Base-by-base conservation (phyloP, 2,329 filamentous ascomycete species). In the Shiraia sp. region DNA sequence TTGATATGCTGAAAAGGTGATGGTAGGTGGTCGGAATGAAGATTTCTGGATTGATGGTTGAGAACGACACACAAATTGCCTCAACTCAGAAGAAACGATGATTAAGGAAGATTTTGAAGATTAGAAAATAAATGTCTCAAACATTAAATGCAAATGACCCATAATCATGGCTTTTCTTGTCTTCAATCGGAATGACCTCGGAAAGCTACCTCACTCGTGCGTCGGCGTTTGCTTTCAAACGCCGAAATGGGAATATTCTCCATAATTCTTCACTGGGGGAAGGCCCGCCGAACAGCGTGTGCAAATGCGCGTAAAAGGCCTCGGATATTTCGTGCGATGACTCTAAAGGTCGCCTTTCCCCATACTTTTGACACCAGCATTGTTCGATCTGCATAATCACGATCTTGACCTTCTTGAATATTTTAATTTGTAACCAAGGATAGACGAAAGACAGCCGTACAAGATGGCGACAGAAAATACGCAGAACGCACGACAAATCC, bases 401-500 rank as follows among this genome's bases (percentile, higher is more conserved):
- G n/a, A n/a, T n/a, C n/a, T n/a, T n/a, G n/a, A n/a, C n/a, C n/a
- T n/a, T n/a, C n/a, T n/a, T n/a, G n/a, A n/a, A n/a, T n/a, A n/a
- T n/a, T n/a, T n/a, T n/a, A n/a, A n/a, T n/a, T n/a, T n/a, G n/a
- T n/a, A n/a, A n/a, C n/a, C n/a, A n/a, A n/a, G n/a, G n/a, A n/a
- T n/a, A n/a, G n/a, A n/a, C n/a, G n/a, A n/a, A n/a, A n/a, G n/a
- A n/a, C n/a, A n/a, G 57, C 32, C 56, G 6, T 34, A 53, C 39
- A 49, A 61, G 26, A 39, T 43, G 15, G 54, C 33, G 16, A 49
- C 55, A 35, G 53, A 57, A 29, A 41, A 44, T 29, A 46, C 46
- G 12, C 47, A 49, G 57, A 63, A 51, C 48, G 62, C 50, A 49
- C 63, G 35, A 52, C 65, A 68, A 61, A 75, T 73, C 60, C 73